These are phyloP conservation scores for Cyberlindnera euphorbiae DNA, from an alignment of 805 yeast species.

Conservation along the genomic window DNA sequence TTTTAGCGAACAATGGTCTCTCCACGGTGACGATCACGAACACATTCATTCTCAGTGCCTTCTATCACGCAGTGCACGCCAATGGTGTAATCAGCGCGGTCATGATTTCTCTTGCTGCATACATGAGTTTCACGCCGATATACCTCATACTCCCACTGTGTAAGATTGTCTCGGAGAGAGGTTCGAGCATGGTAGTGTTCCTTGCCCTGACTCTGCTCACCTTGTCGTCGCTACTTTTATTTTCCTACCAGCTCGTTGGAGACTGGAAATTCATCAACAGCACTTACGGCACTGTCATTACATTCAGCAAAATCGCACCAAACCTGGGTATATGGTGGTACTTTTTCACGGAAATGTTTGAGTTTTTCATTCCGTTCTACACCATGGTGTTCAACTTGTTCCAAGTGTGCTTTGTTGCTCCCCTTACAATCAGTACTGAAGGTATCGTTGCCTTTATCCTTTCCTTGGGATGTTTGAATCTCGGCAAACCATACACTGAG, in stretches of 20 bases:
- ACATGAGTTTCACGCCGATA: constrained; percentile 58
- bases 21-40: constrained; percentile 63
- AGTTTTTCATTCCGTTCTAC: constrained; percentile 79
- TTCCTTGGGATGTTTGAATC: constrained; percentile 47
- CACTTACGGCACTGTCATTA: constrained; percentile 53
- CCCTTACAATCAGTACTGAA: constrained; percentile 70
- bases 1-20: constrained; percentile 62
- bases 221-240: constrained; percentile 6
- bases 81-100: constrained; percentile 41
- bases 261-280: constrained; percentile 44
- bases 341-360: constrained; percentile 92
- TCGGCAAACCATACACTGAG: constrained; percentile 83
- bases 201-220: constrained; percentile 27
- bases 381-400: constrained; percentile 78
- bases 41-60: constrained; percentile 45
- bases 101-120: constrained; percentile 56
- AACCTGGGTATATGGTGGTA: constrained; percentile 99
- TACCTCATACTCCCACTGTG: constrained; percentile 55
- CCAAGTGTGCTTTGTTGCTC: constrained; percentile 59
- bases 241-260: constrained; percentile 31
- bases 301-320: constrained; percentile 72
- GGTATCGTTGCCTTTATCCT: constrained; percentile 53
- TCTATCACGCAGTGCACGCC: constrained; percentile 39
- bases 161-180: constrained; percentile 14
- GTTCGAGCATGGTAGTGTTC: constrained; percentile 20